Base-by-base conservation (phyloP, 2,329 filamentous ascomycete genomes). In the Penicillium crustosum region DNA sequence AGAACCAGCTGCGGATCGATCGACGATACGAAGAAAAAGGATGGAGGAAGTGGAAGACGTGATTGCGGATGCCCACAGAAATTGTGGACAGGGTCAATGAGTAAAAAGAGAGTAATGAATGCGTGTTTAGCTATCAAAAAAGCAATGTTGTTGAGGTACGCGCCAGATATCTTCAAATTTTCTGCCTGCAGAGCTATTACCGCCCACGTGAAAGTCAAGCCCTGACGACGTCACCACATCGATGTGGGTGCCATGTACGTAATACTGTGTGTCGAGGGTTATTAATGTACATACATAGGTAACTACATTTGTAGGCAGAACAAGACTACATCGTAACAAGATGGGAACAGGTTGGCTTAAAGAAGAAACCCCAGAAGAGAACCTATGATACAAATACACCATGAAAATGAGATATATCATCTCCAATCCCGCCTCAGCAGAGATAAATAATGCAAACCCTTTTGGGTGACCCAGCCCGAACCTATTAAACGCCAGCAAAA, bases 1-100 rank as follows among this genome's bases (percentile, higher is more conserved):
- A 89, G 86, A 81, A 79, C 86, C 84, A 81, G 86, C 86, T 88
- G 86, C 86, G 78, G 79, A 73, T 71, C 78, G 77, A 72, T 75
- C 74, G 77, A 83, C 62, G 63, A 78, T 72, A 83, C 83, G 85
- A 86, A 79, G 70, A 81, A 78, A 68, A 58, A 75, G 57, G 50
- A 69, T 55, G 61, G 66, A 62, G 42, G 64, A 59, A 45, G 61
- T 60, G 56, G 65, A 60, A 66, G 67, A 68, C 70, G 70, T 73
- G 63, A 65, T 73, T 63, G 61, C 65, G 67, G 60, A 7, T 53
- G 60, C 60, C 68, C 66, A 71, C 69, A 53, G 47, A 8, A 15
- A 17, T 35, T 53, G 61, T 49, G 63, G 62, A 52, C 53, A 55
- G 53, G 41, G 35, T 65, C 55, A 61, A 63, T 61, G 56, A 33